phyloP scores from a whole-genome alignment of 257 asterid species.

The Solanum rostratum region DNA sequence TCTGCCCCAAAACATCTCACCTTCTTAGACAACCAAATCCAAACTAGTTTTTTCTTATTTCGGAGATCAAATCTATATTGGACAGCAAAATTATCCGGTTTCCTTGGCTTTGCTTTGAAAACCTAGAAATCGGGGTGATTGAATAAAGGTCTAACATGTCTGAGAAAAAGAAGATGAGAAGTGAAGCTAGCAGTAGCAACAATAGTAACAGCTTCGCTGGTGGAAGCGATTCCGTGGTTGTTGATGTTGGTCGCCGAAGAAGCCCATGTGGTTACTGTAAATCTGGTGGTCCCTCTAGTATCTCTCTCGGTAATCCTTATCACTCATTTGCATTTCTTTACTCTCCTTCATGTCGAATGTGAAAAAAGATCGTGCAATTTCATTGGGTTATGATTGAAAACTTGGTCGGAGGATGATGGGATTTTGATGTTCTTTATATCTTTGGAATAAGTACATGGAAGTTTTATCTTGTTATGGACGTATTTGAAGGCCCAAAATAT shows the following conservation, averaged over 20 bases:
- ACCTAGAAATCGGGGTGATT: background rate
- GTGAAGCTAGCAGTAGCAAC: conserved; percentile 82
- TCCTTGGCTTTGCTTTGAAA: background rate
- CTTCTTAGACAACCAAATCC: background rate
- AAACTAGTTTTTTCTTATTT: background rate
- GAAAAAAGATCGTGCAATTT: background rate
- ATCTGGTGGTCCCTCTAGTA: conserved; percentile 54
- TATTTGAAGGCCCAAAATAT: background rate
- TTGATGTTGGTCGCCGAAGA: conserved; percentile 60
- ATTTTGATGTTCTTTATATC: background rate
- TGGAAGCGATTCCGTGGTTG: conserved; percentile 52
- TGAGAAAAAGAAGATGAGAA: conserved; percentile 57
- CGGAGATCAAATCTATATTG: background rate
- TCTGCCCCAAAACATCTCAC: background rate
- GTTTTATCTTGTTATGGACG: background rate
- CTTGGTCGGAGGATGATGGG: background rate
- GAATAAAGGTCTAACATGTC: conserved; percentile 33
- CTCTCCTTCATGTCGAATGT: background rate
- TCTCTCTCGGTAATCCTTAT: conserved; percentile 57
- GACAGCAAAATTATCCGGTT: background rate
- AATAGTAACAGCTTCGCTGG: conserved; percentile 10
- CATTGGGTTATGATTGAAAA: background rate
- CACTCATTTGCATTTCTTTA: background rate
- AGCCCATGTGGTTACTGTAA: conserved; percentile 90
- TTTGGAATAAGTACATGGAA: background rate